Evolutionary conservation across 1,284 basidiomycete species (phyloP), one percentile per base, ranked within the genome.

Genomic region (Rhodotorula sp.): DNA sequence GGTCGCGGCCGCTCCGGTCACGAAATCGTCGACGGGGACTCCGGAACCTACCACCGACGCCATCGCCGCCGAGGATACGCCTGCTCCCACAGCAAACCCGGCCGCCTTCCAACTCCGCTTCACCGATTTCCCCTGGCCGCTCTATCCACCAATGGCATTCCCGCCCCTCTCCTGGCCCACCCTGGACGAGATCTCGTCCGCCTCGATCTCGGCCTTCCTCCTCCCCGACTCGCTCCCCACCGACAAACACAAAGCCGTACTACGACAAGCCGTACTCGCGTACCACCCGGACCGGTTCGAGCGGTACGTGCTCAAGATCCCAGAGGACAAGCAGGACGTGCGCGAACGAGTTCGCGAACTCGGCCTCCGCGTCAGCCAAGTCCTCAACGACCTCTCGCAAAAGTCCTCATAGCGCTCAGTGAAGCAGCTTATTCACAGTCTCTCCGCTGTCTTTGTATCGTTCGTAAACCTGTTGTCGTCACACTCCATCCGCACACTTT

Each of bases 141-240:
- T 73, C 16, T 75, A 63, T 31, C 72, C 75, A 0, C 68, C 65
- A 1, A 54, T 75, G n/a, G 71, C 75, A 15, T 62, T 72, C 65
- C 75, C 75, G 4, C 75, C 75, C 73, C 84, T 58, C 48, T 79
- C 74, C 72, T 85, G 52, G 75, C 75, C 75, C 18, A 7, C 43
- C 23, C 18, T 52, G 21, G 20, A 15, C 31, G 67, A 75, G 49
- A 34, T 77, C 66, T 67, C 71, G 5, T 16, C 67, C 6, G 5
- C 64, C 16, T 58, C 70, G 34, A 61, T 73, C 52, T 26, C 64
- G 0, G 20, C 64, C 16, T 76, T 76, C 69, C 67, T 76, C 57
- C 63, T 76, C 29, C 61, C 67, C 43, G 64, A 58, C 20, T 31
- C 69, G 8, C 56, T 48, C 1, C 26, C 47, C 26, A 31, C 58